Evolutionary conservation across 2,329 filamentous ascomycete genomes (phyloP), one percentile per base, ranked within the genome.

Genomic region (Diplodia mutila): DNA sequence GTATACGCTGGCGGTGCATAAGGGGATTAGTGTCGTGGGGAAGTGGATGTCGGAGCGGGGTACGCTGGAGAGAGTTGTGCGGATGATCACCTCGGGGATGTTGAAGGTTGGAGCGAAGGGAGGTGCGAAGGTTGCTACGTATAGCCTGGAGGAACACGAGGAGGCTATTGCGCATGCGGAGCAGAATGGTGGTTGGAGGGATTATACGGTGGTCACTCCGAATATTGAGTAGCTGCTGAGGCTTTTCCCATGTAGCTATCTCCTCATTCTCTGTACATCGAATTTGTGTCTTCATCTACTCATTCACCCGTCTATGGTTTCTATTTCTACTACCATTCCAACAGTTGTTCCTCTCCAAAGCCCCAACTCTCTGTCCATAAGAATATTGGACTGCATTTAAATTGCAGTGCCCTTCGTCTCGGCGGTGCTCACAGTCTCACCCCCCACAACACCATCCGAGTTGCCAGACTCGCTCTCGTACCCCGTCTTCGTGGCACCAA

Each of bases 401-500:
- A 18, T 46, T 9, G 42, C 18, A 7, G 42, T 18, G 7, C 42
- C 42, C 42, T 46, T 46, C 7, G n/a, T 11, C 3, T 46, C 42
- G 42, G 14, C 42, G n/a, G 42, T 21, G 18, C n/a, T 46, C 4
- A 46, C 42, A n/a, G n/a, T n/a, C n/a, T 46, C 42, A 21, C 42
- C n/a, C 8, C 8, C 42, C n/a, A 11, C 42, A 46, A 46, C 42
- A 46, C 42, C 42, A 8, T 46, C 42, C 1, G 42, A 46, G 18
- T 0, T 46, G 2, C 42, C 42, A 21, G 42, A 46, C 42, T 46
- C 42, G n/a, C 42, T 46, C 42, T 46, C 42, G 8, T 46, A 46
- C 7, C 1, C 42, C n/a, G n/a, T 12, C 14, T 46, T 46, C 7
- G 8, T n/a, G n/a, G n/a, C 42, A 14, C 87, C 87, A 72, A 89